These are phyloP conservation scores for Artomyces pyxidatus DNA, from an alignment of 768 basidiomycete genomes.

Conservation along the genomic window DNA sequence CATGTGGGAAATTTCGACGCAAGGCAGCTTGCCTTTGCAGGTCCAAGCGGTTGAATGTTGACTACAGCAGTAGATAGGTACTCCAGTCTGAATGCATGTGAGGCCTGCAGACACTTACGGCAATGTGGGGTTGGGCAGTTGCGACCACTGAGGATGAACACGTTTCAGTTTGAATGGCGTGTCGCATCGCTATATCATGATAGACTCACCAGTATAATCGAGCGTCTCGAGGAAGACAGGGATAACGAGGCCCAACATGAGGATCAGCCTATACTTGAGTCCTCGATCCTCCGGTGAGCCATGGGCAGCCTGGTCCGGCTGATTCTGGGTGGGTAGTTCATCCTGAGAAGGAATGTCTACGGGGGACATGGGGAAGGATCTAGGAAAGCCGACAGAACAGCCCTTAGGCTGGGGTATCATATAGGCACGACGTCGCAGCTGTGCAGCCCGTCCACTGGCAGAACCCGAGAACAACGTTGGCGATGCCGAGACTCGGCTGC, in stretches of 20 bases:
- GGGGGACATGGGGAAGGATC: no score
- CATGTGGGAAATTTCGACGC: background rate
- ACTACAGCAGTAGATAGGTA: conserved; percentile 16
- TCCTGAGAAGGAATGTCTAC: no score
- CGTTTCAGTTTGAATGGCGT: background rate
- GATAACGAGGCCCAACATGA: conserved; percentile 30
- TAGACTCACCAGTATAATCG: conserved; percentile 26
- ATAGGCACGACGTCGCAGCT: no score
- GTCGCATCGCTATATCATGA: background rate
- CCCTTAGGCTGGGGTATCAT: no score
- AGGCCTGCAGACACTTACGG: conserved; percentile 24
- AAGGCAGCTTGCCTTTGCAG: conserved; percentile 22
- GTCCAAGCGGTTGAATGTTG: conserved; percentile 26
- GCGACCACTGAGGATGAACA: conserved; percentile 33
- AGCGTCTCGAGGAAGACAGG: conserved; percentile 35
- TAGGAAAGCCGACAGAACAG: no score
- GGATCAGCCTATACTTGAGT: conserved; percentile 15
- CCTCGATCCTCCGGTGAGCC: no score
- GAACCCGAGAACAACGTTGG: no score
- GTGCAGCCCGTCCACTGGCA: no score
- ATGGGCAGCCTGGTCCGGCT: no score
- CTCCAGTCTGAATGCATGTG: background rate
- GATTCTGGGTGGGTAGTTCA: no score
- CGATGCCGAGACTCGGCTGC: no score
- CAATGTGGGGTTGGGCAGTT: conserved; percentile 43